A percentile compares a stretch with the other conserved stretches of the same genome.
phyloP scores from a whole-genome alignment of 352 stramenopile genomes.

The Pilasporangium apinafurcum region DNA sequence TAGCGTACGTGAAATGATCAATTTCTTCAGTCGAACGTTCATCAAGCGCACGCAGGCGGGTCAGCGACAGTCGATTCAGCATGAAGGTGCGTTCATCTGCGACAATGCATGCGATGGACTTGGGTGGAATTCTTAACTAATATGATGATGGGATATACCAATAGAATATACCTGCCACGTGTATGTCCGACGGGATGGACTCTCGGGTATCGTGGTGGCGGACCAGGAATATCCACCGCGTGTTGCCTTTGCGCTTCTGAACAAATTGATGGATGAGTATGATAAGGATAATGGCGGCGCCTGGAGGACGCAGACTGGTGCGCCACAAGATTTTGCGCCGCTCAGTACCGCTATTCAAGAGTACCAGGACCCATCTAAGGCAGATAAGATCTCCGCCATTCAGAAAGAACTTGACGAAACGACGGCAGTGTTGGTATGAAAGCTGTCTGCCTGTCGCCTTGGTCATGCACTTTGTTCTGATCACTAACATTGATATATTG shows the following conservation, averaged over 20 bases:
- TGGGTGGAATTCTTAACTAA: too few relatives aligned
- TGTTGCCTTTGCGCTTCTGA: constrained; percentile 97
- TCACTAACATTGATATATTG: constrained; percentile 4
- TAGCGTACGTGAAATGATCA: constrained; percentile 97
- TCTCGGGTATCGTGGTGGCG: constrained; percentile 94
- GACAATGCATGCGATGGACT: background rate
- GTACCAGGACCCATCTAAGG: constrained; percentile 97
- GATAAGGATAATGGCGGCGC: constrained; percentile 58
- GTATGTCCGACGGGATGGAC: constrained; percentile 95
- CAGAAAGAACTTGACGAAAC: constrained; percentile 99
- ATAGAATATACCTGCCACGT: constrained; percentile 97
- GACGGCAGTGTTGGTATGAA: constrained; percentile 91
- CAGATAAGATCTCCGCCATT: constrained; percentile 99
- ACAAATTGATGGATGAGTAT: constrained; percentile 96
- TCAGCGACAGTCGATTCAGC: constrained; percentile 96
- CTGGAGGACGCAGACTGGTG: constrained; percentile 50
- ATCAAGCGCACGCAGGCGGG: constrained; percentile 95
- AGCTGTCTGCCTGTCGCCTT: too few relatives aligned
- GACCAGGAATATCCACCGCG: constrained; percentile 98
- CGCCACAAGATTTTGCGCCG: constrained; percentile 87
- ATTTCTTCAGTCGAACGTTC: constrained; percentile 99
- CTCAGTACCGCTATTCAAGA: constrained; percentile 92
- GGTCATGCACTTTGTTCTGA: background rate
- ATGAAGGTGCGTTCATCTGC: constrained; percentile 91
- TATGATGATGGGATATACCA: constrained; percentile 3